Evolutionary conservation across 345 rosid species (phyloP).

Genomic region (Ceriops decandra): DNA sequence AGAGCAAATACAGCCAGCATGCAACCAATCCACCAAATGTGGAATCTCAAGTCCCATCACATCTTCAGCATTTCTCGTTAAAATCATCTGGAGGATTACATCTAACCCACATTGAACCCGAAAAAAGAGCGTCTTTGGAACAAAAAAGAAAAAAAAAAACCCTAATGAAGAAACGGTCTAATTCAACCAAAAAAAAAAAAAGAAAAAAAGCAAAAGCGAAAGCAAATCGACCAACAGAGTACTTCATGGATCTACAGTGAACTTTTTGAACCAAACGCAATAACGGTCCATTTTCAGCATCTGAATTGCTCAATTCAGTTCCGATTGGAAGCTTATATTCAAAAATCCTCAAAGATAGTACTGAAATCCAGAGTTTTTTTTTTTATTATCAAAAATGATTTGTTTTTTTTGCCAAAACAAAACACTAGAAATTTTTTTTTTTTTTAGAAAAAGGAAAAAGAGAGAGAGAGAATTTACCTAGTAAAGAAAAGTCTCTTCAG

Average conservation of each 20-base stretch:
- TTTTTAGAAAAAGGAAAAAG: not conserved
- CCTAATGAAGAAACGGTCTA: not conserved
- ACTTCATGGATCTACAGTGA: constrained; percentile 20
- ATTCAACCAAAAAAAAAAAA: not conserved
- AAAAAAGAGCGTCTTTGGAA: not conserved
- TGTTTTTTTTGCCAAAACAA: not conserved
- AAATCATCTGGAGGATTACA: not conserved
- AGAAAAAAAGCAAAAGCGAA: not conserved
- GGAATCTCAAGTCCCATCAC: not conserved
- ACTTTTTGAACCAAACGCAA: not conserved
- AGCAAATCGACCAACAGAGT: constrained; percentile 9
- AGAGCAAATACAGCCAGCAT: not conserved
- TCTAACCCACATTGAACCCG: not conserved
- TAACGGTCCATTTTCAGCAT: not conserved
- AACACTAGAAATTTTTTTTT: not conserved
- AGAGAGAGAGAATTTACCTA: constrained; percentile 14
- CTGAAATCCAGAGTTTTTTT: not conserved
- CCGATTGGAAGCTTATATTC: constrained; percentile 11
- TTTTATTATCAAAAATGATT: too few species aligned
- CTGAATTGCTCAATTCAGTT: constrained; percentile 1
- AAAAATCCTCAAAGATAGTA: not conserved
- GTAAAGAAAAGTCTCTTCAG: not conserved
- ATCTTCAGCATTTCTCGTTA: not conserved
- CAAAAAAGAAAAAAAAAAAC: not conserved
- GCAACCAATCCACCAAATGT: not conserved